Percentiles rank a stretch among this genome's conserved stretches.
Evolutionary conservation across 257 asterid species (phyloP).

Genomic region (Eucommia ulmoides): DNA sequence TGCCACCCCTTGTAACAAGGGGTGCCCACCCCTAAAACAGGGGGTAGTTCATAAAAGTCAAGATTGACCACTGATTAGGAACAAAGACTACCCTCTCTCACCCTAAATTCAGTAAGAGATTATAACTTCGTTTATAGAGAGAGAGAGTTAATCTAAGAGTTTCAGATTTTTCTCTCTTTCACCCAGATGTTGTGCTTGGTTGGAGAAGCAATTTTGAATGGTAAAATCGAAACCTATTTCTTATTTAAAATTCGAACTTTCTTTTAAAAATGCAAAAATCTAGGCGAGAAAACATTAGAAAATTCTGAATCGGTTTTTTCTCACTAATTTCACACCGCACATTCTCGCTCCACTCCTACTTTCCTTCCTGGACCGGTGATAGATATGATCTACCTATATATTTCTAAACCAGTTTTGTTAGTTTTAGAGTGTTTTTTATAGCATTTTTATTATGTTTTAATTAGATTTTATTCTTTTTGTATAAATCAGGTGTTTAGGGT

Average conservation of each 20-base stretch:
- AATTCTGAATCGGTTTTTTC: no score
- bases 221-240: not conserved
- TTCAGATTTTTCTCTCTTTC: not conserved
- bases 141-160: not conserved
- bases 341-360: not conserved
- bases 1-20: no score
- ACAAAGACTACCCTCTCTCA: conserved; percentile 14
- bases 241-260: not conserved
- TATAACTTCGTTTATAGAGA: not conserved
- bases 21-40: no score
- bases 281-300: no score
- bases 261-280: not conserved
- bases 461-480: no score
- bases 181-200: not conserved
- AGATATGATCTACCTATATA: no score
- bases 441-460: no score
- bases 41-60: conserved; percentile 15
- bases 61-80: conserved; percentile 14
- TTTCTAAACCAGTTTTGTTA: no score
- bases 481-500: no score
- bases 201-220: not conserved
- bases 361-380: not conserved
- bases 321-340: not conserved
- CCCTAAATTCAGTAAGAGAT: conserved; percentile 9
- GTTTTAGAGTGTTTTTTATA: no score